Evolutionary conservation across 805 yeast species (phyloP).

Genomic region (Zygoascus tannicola): DNA sequence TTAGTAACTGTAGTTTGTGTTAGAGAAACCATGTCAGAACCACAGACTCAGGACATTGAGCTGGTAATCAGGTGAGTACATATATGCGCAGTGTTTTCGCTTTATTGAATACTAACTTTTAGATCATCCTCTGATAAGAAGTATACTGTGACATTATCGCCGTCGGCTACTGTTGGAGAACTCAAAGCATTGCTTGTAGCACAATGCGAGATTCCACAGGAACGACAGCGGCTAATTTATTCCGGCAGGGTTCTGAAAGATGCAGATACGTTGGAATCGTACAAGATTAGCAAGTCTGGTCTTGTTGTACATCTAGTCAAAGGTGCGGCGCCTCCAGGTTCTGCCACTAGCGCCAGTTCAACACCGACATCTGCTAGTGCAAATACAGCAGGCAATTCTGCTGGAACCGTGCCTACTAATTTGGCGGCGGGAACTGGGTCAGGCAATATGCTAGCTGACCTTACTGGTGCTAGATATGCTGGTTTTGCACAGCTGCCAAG

Average conservation of each 20-base stretch:
- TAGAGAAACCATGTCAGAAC: background rate
- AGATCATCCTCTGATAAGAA: slow-evolving; percentile 62
- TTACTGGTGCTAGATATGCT: slow-evolving; percentile 93
- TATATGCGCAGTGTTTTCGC: too few species aligned
- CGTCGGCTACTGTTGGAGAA: slow-evolving; percentile 50
- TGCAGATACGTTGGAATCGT: slow-evolving; percentile 57
- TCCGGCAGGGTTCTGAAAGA: slow-evolving; percentile 93
- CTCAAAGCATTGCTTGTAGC: slow-evolving; percentile 58
- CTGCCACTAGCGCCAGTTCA: slow-evolving; percentile 22
- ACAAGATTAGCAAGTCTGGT: slow-evolving; percentile 67
- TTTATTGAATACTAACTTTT: background rate
- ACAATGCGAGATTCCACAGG: slow-evolving; percentile 57
- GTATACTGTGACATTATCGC: slow-evolving; percentile 51
- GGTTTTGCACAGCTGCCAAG: slow-evolving; percentile 85
- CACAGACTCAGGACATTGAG: background rate
- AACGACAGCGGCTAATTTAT: slow-evolving; percentile 81
- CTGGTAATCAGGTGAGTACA: background rate
- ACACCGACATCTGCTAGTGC: slow-evolving; percentile 20
- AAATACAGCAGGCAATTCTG: slow-evolving; percentile 15
- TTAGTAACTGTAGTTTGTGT: too few species aligned
- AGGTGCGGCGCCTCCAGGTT: slow-evolving; percentile 47
- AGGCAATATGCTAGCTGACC: slow-evolving; percentile 81
- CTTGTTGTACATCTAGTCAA: slow-evolving; percentile 86
- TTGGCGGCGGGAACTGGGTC: slow-evolving; percentile 83
- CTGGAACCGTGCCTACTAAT: slow-evolving; percentile 53